phyloP scores from a whole-genome alignment of 2,329 filamentous ascomycete genomes.

The Xylariaceae sp. region DNA sequence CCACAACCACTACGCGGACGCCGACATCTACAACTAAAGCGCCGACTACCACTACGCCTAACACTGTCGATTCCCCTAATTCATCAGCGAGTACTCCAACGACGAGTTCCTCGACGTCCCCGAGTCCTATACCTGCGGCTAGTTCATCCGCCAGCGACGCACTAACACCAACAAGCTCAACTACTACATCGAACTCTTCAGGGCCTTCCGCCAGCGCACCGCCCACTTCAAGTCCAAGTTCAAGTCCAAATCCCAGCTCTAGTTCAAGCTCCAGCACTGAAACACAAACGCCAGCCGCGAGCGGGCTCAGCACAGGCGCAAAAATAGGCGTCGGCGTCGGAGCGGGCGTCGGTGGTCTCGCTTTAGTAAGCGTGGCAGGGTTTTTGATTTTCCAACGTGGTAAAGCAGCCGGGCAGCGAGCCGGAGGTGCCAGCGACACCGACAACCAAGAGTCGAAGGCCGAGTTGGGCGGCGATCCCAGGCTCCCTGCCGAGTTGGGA shows the following conservation, averaged over 20 bases:
- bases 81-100: background rate
- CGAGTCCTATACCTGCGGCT: background rate
- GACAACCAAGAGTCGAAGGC: background rate
- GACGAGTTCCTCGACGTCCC: background rate
- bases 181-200: background rate
- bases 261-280: too few species aligned
- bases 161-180: background rate
- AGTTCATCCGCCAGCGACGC: background rate
- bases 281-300: background rate
- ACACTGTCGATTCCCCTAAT: background rate
- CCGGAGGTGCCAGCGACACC: background rate
- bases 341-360: conserved; percentile 1
- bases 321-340: conserved; percentile 13
- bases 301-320: conserved; percentile 1
- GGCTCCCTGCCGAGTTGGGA: background rate
- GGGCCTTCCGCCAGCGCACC: too few species aligned
- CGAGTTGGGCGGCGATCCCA: conserved; percentile 5
- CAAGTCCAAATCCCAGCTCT: too few species aligned
- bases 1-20: background rate
- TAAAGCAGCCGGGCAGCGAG: background rate
- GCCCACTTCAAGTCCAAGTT: too few species aligned
- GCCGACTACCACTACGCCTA: background rate
- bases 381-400: conserved; percentile 6
- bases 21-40: background rate
- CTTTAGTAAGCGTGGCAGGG: background rate